Evolutionary conservation across 768 basidiomycete genomes (phyloP), one percentile per base, ranked within the genome.

Genomic region (Tricholoma flavovirens): DNA sequence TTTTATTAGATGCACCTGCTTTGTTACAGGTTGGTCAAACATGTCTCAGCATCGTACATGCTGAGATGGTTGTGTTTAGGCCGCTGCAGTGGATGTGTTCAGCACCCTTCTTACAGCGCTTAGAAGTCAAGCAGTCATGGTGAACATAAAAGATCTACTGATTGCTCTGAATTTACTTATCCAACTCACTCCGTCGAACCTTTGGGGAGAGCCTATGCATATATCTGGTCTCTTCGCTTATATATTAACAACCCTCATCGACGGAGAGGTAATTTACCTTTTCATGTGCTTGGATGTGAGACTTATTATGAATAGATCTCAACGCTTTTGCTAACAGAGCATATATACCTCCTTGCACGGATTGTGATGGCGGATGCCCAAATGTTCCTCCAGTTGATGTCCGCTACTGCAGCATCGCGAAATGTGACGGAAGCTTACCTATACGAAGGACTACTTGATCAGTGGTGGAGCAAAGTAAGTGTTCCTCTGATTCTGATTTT

Each of bases 401-500:
- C 78, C 21, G 85, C 83, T 4, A 80, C 83, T 3, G 82, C 87
- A 3, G 68, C 74, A 40, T 63, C 75, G 2, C 68, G 76, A 24
- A 74, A 73, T 56, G 68, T 76, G 35, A 66, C 76, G 0, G 84
- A 91, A 66, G 67, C 70, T 19, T 70, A 80, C 30, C 59, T 92
- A 2, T 88, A 83, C 71, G 84, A 89, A 53, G 69, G 73, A 2
- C 67, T 95, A 22, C 69, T 95, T 51, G 84, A 90, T 61, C 86
- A 88, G 59, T 93, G 90, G 86, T 89, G 88, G 83, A 82, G 82
- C 38, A 87, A 87, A 67, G 91, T 88, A 68, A 58, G 75, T 72
- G 21, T 45, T 24, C 22, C 11, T 45, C 24, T 45, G 0, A 14
- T 15, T 45, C 9, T 19, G 24, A 48, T 2, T 62, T 29, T 3